Conservation (phyloP, 805 yeast species). For the Pichia kluyveri region DNA sequence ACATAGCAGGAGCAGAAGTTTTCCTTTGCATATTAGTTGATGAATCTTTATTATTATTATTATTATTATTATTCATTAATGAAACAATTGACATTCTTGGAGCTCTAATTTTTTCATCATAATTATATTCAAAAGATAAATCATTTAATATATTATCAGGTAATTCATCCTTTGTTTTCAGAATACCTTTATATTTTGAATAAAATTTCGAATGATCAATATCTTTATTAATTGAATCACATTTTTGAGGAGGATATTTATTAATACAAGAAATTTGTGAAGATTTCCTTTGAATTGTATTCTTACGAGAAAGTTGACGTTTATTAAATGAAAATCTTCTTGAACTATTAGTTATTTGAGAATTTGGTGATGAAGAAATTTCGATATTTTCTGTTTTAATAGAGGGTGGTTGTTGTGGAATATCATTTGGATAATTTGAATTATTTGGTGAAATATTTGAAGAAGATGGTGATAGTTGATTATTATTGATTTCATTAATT, state of each 20-base stretch:
- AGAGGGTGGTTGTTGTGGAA: too few relatives aligned
- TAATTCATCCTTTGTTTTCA: conserved; percentile 23
- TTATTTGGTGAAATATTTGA: too few relatives aligned
- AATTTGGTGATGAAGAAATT: neutral
- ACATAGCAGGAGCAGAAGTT: conserved; percentile 7
- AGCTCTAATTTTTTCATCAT: conserved; percentile 47
- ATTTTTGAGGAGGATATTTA: conserved; percentile 25
- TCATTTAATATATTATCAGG: conserved; percentile 21
- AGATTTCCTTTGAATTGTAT: conserved; percentile 10
- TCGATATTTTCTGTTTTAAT: too few relatives aligned
- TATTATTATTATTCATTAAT: conserved; percentile 8
- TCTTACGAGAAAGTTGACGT: conserved; percentile 16
- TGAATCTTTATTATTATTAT: neutral
- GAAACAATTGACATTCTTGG: conserved; percentile 38
- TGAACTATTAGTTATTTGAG: conserved; percentile 1
- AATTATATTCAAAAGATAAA: conserved; percentile 29
- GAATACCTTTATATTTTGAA: conserved; percentile 23
- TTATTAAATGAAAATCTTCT: conserved; percentile 24
- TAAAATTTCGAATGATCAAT: conserved; percentile 23
- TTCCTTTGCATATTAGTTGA: neutral
- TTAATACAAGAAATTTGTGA: conserved; percentile 23
- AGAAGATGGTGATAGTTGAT: neutral
- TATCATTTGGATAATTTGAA: neutral
- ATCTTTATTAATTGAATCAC: conserved; percentile 21
- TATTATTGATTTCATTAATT: neutral